phyloP scores from a whole-genome alignment of 441 rosid genomes.

The Biscutella laevigata region DNA sequence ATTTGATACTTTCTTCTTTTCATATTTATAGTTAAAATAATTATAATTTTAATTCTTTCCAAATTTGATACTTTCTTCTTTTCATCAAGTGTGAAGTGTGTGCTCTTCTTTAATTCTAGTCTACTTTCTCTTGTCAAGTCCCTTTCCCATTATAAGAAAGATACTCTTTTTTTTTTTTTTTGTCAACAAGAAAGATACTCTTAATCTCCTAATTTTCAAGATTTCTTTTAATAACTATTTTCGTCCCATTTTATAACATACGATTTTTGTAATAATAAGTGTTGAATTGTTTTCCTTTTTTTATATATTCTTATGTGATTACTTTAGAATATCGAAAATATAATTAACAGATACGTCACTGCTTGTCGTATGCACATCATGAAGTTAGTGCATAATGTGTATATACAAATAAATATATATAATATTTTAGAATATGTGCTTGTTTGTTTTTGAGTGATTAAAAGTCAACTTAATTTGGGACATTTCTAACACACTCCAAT shows the following conservation, averaged over 20 bases:
- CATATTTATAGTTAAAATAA: no score
- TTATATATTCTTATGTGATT: neutral
- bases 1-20: no score
- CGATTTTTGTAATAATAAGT: no score
- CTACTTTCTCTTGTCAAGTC: conserved; percentile 22
- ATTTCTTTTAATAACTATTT: neutral
- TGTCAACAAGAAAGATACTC: no score
- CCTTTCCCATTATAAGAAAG: conserved; percentile 22
- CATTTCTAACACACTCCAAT: no score
- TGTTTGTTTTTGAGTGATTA: neutral
- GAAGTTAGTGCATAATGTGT: conserved; percentile 19
- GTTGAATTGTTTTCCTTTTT: neutral
- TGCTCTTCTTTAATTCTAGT: conserved; percentile 16
- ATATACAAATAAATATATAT: no score
- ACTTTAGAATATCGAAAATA: neutral
- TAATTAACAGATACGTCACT: neutral
- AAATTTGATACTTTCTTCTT: conserved; percentile 10
- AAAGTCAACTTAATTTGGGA: no score
- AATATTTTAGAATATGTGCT: neutral
- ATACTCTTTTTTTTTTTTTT: no score
- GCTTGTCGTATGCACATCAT: conserved; percentile 23
- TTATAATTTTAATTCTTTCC: no score
- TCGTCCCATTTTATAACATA: no score
- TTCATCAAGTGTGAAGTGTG: conserved; percentile 17
- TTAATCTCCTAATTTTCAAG: conserved; percentile 9